phyloP scores from a whole-genome alignment of 495 filamentous ascomycete genomes.

The Cladorrhinum samala region DNA sequence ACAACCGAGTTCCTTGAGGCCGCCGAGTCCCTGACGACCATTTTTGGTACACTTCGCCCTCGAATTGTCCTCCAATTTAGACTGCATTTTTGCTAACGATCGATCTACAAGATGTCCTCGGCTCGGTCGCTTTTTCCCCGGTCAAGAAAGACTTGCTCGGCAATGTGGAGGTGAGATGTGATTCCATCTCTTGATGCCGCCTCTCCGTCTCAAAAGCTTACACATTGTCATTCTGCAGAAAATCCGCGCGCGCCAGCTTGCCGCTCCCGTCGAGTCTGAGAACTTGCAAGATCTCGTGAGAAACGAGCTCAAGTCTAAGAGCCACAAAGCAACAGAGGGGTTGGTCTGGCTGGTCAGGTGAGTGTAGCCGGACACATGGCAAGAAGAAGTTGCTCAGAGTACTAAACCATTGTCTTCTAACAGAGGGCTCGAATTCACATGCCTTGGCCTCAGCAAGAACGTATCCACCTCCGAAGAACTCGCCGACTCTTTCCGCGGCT shows the following conservation, averaged over 20 bases:
- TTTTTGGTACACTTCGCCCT: slow-evolving; percentile 63
- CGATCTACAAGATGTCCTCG: slow-evolving; percentile 60
- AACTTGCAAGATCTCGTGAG: slow-evolving; percentile 76
- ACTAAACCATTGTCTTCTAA: not conserved
- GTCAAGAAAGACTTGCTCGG: slow-evolving; percentile 88
- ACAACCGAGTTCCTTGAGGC: slow-evolving; percentile 91
- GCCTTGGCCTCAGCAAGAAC: slow-evolving; percentile 74
- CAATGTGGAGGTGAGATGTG: slow-evolving; percentile 73
- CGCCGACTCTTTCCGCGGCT: slow-evolving; percentile 72
- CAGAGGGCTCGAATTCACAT: slow-evolving; percentile 90
- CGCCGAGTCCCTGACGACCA: slow-evolving; percentile 70
- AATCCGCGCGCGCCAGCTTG: slow-evolving; percentile 76
- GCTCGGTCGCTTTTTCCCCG: slow-evolving; percentile 70
- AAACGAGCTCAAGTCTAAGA: slow-evolving; percentile 81
- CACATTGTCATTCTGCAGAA: slow-evolving; percentile 52
- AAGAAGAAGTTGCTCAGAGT: not conserved
- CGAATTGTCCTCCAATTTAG: not conserved
- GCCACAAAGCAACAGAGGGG: slow-evolving; percentile 80
- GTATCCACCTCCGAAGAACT: slow-evolving; percentile 64
- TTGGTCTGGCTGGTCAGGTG: slow-evolving; percentile 89
- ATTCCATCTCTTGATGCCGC: not conserved
- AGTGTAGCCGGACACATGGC: not conserved
- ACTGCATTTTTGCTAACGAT: not conserved
- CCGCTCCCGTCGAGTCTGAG: slow-evolving; percentile 66
- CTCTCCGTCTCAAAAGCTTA: slow-evolving; percentile 1